Evolutionary conservation across 106 monocot species (phyloP), one percentile per base, ranked within the genome.

Genomic region (Apostasia shenzhenica): DNA sequence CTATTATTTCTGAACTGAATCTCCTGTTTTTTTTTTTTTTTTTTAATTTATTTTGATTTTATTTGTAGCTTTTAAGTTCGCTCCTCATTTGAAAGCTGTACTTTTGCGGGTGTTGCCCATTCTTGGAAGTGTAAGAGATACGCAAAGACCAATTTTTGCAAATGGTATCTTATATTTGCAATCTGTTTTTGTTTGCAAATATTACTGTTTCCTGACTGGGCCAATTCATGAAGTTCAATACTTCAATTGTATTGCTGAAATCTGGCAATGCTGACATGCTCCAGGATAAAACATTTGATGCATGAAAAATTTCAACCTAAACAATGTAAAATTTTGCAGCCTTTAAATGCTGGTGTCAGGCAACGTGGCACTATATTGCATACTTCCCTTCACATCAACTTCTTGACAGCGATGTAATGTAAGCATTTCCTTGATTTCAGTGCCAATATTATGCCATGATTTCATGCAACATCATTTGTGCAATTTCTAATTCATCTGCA

Each of bases 281-380:
- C 26, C 26, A 26, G 26, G 26, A 26, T 26, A 26, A 26, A 26
- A 26, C 26, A 26, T 26, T 26, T 26, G 26, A 26, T 26, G 26
- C 26, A 26, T 26, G 26, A 26, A 26, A 26, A 26, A 0, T 26
- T 26, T 26, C 26, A 26, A 26, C 26, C 26, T 26, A 26, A 26
- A 26, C 26, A 26, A 26, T 26, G 26, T 26, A 26, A 26, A 26
- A 26, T 26, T 26, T 80, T 73, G 1, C 73, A 99, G 97, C 97
- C 65, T 85, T 99, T 55, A 89, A 85, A 63, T 90, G 97, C 72
- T 99, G 97, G 92, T 90, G 82, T 78, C 84, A 99, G 68, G 97
- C 97, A 73, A 79, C 85, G 64, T 80, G 77, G 73, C 97, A 89
- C 53, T 87, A 76, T 72, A 62, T 81, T 68, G 81, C 78, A 8